Conservation (phyloP, 2,329 filamentous ascomycete genomes). For the Ophiocordyceps robertsii region DNA sequence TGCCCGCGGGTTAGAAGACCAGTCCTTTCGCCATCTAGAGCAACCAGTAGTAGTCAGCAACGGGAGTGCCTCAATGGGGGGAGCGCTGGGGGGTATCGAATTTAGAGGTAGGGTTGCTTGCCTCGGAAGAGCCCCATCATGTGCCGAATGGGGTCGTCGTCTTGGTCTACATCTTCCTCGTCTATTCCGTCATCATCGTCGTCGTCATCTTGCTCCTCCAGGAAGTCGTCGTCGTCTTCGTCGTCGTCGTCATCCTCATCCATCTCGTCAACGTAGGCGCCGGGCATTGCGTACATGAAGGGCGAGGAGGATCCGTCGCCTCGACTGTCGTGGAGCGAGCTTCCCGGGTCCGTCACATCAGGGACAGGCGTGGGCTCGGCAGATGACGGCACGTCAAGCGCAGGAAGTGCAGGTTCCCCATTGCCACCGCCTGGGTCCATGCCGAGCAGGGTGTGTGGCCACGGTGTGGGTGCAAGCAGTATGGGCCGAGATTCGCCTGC, state of each 20-base stretch:
- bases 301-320: background rate
- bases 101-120: constrained; percentile 3
- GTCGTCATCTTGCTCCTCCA: constrained; percentile 8
- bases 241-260: constrained; percentile 11
- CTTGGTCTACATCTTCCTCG: constrained; percentile 3
- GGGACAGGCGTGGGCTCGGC: background rate
- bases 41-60: background rate
- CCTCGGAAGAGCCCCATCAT: constrained; percentile 18
- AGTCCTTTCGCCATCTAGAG: constrained; percentile 11
- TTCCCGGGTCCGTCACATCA: background rate
- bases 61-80: background rate
- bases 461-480: no score
- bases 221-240: constrained; percentile 12
- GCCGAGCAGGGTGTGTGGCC: no score
- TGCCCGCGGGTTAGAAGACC: constrained; percentile 21
- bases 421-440: background rate
- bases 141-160: constrained; percentile 20
- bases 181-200: constrained; percentile 4
- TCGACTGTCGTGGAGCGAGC: background rate
- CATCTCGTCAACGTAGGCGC: constrained; percentile 6
- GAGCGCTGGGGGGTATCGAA: background rate
- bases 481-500: no score
- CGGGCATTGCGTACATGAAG: constrained; percentile 1
- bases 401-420: background rate
- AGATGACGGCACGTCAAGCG: background rate